phyloP scores from a whole-genome alignment of 2,329 filamentous ascomycete species.

The Claviceps arundinis region DNA sequence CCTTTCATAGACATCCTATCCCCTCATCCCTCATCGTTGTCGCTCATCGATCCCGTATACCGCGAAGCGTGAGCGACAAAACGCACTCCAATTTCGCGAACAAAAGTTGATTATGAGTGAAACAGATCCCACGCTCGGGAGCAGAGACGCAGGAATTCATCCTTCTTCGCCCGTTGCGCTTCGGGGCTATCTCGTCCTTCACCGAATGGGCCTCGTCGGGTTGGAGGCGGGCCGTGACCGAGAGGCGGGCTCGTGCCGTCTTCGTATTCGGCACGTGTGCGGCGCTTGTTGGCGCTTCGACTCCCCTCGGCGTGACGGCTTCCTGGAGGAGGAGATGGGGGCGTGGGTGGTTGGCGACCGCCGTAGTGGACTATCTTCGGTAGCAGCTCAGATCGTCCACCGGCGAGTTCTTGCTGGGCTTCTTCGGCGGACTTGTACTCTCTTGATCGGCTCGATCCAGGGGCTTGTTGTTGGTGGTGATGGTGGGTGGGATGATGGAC shows the following conservation, averaged over 20 bases:
- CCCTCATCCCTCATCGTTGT: no score
- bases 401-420: constrained; percentile 77
- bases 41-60: no score
- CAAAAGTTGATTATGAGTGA: constrained; percentile 52
- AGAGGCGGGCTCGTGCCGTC: constrained; percentile 79
- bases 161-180: constrained; percentile 72
- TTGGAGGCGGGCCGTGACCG: constrained; percentile 54
- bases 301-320: constrained; percentile 32
- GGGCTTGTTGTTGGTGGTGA: constrained; percentile 25
- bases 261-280: constrained; percentile 83
- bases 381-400: constrained; percentile 81
- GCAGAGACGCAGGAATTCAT: constrained; percentile 80
- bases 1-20: no score
- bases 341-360: constrained; percentile 83
- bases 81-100: neutral
- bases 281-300: constrained; percentile 54
- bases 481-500: constrained; percentile 45
- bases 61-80: neutral
- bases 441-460: constrained; percentile 51
- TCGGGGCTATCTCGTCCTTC: constrained; percentile 75
- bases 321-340: constrained; percentile 61
- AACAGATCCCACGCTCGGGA: constrained; percentile 92
- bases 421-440: constrained; percentile 96
- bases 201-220: constrained; percentile 58
- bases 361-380: constrained; percentile 94